Base-by-base conservation (phyloP, 1,284 basidiomycete genomes). In the Exsudoporus floridanus region DNA sequence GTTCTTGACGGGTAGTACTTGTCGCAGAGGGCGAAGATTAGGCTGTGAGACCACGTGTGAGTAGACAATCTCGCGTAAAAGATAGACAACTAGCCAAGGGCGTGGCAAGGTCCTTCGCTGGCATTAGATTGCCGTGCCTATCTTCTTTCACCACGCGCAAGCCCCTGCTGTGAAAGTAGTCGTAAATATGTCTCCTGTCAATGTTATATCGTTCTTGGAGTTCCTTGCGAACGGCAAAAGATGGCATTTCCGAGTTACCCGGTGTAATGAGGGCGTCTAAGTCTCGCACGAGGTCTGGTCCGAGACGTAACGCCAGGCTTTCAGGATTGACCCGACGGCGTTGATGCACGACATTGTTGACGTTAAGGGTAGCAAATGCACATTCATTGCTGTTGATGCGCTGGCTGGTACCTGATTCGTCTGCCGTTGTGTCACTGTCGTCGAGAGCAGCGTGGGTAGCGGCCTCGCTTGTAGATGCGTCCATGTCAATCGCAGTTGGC, bases 171-270 rank as follows among this genome's bases (percentile, higher is more conserved):
- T 88, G 86, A 68, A 86, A 88, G 66, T 87, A 88, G 65, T 88
- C 86, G 62, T 88, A 88, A 58, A 88, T 81, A 57, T 87, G 86
- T 57, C 86, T 73, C 57, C 86, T 74, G 64, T 88, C 86, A 50
- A 86, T 82, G 53, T 74, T 76, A 64, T 84, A 86, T 46, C 81
- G 78, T 61, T 80, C 77, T 65, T 88, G 86, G 30, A 88, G 77
- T 56, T 78, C 79, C 58, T 84, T 84, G 52, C 86, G 77, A 46
- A 82, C 72, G n/a, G 79, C 74, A 61, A 87, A 88, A 12, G 80
- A 77, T 13, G 86, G 86, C 86, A 88, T 88, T 57, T 79, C 78
- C 56, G 80, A 81, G 43, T 79, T 81, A 39, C 86, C 86, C n/a
- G 83, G 81, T 47, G 75, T 65, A 46, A 88, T 83, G 49, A 80